Evolutionary conservation across 176 grass and related monocot species (phyloP), one percentile per base, ranked within the genome.

Genomic region (Musa itinerans): DNA sequence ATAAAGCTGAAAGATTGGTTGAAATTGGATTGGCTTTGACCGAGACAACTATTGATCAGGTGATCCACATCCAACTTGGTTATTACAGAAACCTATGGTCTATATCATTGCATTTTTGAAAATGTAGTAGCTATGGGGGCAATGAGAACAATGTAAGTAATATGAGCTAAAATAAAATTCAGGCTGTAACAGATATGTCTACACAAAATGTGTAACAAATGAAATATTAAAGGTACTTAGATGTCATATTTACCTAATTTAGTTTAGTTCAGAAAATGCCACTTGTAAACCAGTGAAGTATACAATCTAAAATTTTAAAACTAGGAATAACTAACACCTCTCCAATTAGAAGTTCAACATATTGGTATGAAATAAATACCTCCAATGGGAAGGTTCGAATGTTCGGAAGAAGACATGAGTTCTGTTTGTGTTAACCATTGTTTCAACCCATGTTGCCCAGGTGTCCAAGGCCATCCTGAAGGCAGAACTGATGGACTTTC

Each of bases 351-450:
- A 74, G 19, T 10, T 11, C 12, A 16, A 74, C 11, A 55, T 58
- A 57, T 17, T 54, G 51, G 17, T 11, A 29, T 54, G 78, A 58
- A 75, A 72, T 72, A 55, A 78, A 17, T 55, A 98, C 95, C 95
- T 94, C 95, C 95, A 98, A 81, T 98, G 95, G 55, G 95, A 98
- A 19, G 95, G 95, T 72, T 98, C 90, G 26, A 89, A 98, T 65
- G 95, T 98, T 24, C 90, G 86, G 81, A 98, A 98, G 76, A 98
- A 98, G 53, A 94, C 84, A 71, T 65, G 80, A 51, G 90, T 89
- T 77, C 82, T 80, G 61, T 81, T 93, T 71, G 82, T 93, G 81
- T 93, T 82, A 4, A 98, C 70, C 58, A 23, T 89, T 65, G 83
- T 76, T 81, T 89, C 85, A 13, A 91, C 86, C 95, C 95, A 98